A percentile compares a stretch with the other conserved stretches of the same genome.
These are phyloP conservation scores for Coemansia interrupta DNA, from an alignment of 192 early-diverging fungal genomes.

Conservation along the genomic window DNA sequence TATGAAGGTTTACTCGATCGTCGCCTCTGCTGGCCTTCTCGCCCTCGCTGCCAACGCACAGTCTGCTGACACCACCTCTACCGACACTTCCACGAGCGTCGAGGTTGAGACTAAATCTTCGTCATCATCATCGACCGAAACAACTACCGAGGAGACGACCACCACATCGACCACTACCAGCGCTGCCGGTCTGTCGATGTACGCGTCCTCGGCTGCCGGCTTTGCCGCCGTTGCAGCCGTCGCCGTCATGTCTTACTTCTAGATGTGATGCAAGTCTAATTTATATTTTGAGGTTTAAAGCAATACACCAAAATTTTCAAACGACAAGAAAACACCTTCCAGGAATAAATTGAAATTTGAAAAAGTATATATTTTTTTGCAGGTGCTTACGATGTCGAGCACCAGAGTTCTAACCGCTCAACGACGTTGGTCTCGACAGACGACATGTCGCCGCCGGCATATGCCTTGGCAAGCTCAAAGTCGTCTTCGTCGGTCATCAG, in stretches of 20 bases:
- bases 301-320: conserved; percentile 7
- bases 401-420: conserved; percentile 61
- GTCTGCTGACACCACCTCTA: background rate
- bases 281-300: conserved; percentile 4
- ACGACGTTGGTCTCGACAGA: conserved; percentile 47
- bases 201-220: conserved; percentile 4
- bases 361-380: background rate
- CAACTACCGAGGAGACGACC: background rate
- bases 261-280: conserved; percentile 1
- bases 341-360: background rate
- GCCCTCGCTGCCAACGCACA: conserved; percentile 2
- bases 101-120: background rate
- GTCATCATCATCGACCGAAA: background rate
- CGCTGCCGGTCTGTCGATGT: conserved; percentile 9
- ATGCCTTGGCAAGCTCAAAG: conserved; percentile 67
- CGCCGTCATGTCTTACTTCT: conserved; percentile 28
- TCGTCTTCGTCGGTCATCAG: conserved; percentile 90
- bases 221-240: conserved; percentile 17
- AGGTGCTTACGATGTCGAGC: conserved; percentile 16
- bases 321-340: background rate
- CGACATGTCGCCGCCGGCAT: conserved; percentile 54
- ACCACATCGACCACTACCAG: conserved; percentile 4
- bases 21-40: background rate
- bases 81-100: background rate
- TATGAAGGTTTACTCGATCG: conserved; percentile 14